Evolutionary conservation across 441 rosid genomes (phyloP), one percentile per base, ranked within the genome.

Genomic region (Adansonia madagascariensis): DNA sequence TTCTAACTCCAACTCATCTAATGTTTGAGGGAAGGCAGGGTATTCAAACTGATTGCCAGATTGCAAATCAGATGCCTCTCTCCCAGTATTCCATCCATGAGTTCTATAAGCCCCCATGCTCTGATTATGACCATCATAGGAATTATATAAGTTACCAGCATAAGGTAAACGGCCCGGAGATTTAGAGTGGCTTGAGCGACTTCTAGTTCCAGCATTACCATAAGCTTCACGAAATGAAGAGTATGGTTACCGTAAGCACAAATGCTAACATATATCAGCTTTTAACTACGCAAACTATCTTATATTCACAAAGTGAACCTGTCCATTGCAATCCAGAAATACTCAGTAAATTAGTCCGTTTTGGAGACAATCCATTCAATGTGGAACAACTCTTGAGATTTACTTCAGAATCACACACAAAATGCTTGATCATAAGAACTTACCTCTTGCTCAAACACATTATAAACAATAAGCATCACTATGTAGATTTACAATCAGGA

Each of bases 171-270:
- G 75, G 62, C 89, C 93, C 57, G 99, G 99, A 75, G 99, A 96
- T 88, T 90, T 94, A 69, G 98, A 92, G 84, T 82, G 90, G 89
- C 92, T 96, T 60, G 95, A 85, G 79, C 85, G 94, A 84, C 93
- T 80, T 86, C 97, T 91, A 89, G 91, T 91, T 84, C 97, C 93
- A 64, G 90, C 96, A 86, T 90, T 94, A 88, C 97, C 97, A 88
- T 90, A 91, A 92, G 99, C 99, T 96, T 92, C 98, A 94, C 61
- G 84, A 91, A 94, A 91, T 81, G 94, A 92, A 91, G 87, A 90
- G 86, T 75, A 80, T 59, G 97, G 35, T 31, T 31, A 31, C 35
- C 35, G 92, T 86, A 96, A 89, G 91, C 87, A 84, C 76, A 77
- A 86, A 88, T 84, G 90, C 83, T 85, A 85, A 71, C 80, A 82